Evolutionary conservation across 768 basidiomycete genomes (phyloP).

Genomic region (Macrolepiota albuminosa): DNA sequence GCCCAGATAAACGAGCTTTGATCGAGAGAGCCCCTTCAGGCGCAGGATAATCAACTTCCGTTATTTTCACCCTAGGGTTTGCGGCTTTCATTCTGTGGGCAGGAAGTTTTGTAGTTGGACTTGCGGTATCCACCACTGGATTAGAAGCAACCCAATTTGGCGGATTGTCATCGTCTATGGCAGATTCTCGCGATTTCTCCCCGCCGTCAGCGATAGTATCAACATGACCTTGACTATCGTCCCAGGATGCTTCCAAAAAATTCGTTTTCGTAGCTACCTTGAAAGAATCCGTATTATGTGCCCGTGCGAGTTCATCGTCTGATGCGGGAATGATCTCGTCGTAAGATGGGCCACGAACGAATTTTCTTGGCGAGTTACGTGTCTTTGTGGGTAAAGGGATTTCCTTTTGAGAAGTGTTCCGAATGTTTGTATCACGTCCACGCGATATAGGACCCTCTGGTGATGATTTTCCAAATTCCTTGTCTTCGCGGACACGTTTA

Average conservation of each 20-base stretch:
- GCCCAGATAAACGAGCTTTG: constrained; percentile 41
- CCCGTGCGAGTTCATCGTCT: constrained; percentile 27
- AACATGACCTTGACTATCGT: neutral
- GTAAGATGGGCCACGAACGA: constrained; percentile 20
- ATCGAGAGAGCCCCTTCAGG: constrained; percentile 39
- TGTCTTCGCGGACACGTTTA: constrained; percentile 15
- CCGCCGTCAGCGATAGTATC: neutral
- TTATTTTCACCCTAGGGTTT: constrained; percentile 51
- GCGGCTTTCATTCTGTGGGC: constrained; percentile 43
- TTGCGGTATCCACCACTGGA: neutral
- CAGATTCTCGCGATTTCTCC: neutral
- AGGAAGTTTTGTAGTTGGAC: constrained; percentile 18
- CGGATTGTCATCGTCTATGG: neutral
- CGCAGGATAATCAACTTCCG: constrained; percentile 30
- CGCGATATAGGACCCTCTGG: neutral
- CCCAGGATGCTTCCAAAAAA: neutral
- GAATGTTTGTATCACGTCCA: constrained; percentile 5
- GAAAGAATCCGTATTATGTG: neutral
- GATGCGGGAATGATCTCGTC: constrained; percentile 28
- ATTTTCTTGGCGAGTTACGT: constrained; percentile 8
- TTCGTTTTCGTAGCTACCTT: neutral
- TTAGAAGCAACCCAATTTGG: neutral
- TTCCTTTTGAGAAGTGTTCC: neutral
- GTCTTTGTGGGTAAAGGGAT: constrained; percentile 16
- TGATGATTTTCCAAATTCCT: neutral